Evolutionary conservation across 2,329 filamentous ascomycete genomes (phyloP).

Genomic region (Colletotrichum sp.): DNA sequence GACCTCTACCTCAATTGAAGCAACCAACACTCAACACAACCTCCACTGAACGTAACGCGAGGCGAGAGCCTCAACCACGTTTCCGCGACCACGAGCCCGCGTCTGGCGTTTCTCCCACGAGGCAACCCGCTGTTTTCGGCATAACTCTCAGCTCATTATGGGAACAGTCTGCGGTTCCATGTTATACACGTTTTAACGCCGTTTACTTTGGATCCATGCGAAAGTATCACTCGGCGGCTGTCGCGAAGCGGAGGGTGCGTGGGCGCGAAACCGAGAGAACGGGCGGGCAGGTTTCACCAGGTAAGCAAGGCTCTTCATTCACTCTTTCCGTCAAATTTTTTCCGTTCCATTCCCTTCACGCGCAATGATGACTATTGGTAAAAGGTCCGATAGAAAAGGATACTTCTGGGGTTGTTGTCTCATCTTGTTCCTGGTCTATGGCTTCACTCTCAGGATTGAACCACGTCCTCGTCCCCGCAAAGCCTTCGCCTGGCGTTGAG

Average conservation of each 20-base stretch:
- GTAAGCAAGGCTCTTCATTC: not conserved
- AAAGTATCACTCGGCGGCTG: not conserved
- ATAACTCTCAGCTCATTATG: not conserved
- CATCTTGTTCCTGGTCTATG: slow-evolving; percentile 18
- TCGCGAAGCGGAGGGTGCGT: slow-evolving; percentile 7
- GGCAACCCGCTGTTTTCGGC: not conserved
- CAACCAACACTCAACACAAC: slow-evolving; percentile 2
- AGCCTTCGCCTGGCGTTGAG: not conserved
- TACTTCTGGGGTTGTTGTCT: slow-evolving; percentile 50
- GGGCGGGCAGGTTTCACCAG: not conserved
- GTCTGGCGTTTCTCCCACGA: not conserved
- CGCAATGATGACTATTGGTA: slow-evolving; percentile 65
- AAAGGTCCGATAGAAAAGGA: slow-evolving; percentile 65
- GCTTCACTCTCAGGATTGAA: slow-evolving; percentile 23
- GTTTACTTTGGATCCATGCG: not conserved
- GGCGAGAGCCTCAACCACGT: slow-evolving; percentile 13
- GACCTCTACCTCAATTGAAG: not conserved
- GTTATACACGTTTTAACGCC: not conserved
- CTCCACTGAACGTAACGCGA: slow-evolving; percentile 13
- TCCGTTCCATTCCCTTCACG: not conserved
- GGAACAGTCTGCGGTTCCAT: not conserved
- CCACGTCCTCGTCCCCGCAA: slow-evolving; percentile 8
- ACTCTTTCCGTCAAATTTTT: not conserved
- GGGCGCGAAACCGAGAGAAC: slow-evolving; percentile 3
- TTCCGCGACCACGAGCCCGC: not conserved